Base-by-base conservation (phyloP, 139 green algal species). In the Desmodesmus armatus region DNA sequence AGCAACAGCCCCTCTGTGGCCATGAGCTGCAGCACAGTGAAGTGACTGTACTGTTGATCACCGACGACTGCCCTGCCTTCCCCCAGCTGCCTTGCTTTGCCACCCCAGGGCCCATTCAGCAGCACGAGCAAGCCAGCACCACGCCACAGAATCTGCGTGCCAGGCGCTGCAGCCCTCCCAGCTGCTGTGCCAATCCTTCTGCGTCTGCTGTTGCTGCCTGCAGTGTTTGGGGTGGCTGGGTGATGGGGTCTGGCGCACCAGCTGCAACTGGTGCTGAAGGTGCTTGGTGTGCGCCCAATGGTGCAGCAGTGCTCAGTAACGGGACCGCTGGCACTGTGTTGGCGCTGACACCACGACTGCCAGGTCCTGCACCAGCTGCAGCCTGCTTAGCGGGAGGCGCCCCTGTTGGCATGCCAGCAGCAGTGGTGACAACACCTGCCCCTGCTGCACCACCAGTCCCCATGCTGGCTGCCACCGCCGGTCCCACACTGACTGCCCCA, bases 1-100 rank as follows among this genome's bases (percentile, higher is more conserved):
- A 76, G 67, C 67, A 76, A 2, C 67, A 72, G 25, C 7, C 63
- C 63, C 5, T 76, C 67, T 27, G 21, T 39, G 53, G 67, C 29
- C 35, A 76, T 76, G 21, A 76, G 67, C 67, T 76, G 67, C 21
- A 76, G 37, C 19, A 76, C 21, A 44, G 21, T 76, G 67, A 76
- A 49, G 39, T 76, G 67, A 44, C 67, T 76, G 67, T 55, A 76
- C 1, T 19, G 2, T 21, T 55, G 37, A 2, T 15, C 67, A 76
- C 13, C 67, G 37, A 76, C 37, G 3, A 35, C 5, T 55, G 67
- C 39, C 23, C 29, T 76, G 67, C 67, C 67, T 37, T 7, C 39
- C 67, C 31, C 33, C 29, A 76, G 67, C 67, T 33, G 21, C 39
- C 39, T 31, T 4, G 67, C 37, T 17, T 76, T 76, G 37, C 67